Evolutionary conservation across 768 basidiomycete species (phyloP).

Genomic region (Ramaria sp.): DNA sequence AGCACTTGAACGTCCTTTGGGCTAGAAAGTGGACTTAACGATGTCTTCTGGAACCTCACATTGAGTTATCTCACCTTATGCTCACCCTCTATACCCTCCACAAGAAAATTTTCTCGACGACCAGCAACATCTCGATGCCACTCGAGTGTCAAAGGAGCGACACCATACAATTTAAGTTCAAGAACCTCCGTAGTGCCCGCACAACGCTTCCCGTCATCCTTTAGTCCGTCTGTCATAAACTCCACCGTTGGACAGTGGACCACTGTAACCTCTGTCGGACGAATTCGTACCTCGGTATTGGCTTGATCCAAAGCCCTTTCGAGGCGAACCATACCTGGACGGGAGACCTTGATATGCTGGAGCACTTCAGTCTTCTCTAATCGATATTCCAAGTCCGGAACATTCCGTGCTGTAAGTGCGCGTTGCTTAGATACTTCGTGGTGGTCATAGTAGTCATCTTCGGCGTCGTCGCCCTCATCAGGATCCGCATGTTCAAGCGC

Average conservation of each 20-base stretch:
- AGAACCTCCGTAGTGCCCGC: slow-evolving; percentile 43
- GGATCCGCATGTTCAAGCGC: slow-evolving; percentile 20
- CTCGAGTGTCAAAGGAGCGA: slow-evolving; percentile 43
- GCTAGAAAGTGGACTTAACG: slow-evolving; percentile 6
- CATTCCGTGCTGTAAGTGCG: slow-evolving; percentile 9
- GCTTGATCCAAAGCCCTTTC: slow-evolving; percentile 54
- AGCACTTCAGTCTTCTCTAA: slow-evolving; percentile 61
- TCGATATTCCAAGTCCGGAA: slow-evolving; percentile 15
- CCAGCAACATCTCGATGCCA: slow-evolving; percentile 67
- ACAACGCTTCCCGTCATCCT: slow-evolving; percentile 44
- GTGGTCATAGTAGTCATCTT: slow-evolving; percentile 67
- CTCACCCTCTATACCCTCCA: slow-evolving; percentile 73
- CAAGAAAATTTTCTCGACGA: slow-evolving; percentile 56
- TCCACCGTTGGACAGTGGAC: slow-evolving; percentile 76
- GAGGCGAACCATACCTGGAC: slow-evolving; percentile 66
- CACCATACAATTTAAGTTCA: slow-evolving; percentile 15
- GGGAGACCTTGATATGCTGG: slow-evolving; percentile 57
- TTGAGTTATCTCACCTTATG: slow-evolving; percentile 20
- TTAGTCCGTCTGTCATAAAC: slow-evolving; percentile 37
- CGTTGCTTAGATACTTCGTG: slow-evolving; percentile 22
- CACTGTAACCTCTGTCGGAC: slow-evolving; percentile 54
- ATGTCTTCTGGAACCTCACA: neutral
- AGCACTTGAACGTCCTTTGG: slow-evolving; percentile 19
- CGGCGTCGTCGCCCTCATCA: slow-evolving; percentile 38
- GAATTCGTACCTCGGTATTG: slow-evolving; percentile 56